Evolutionary conservation across 371 early-diverging fungal genomes (phyloP), one percentile per base, ranked within the genome.

Genomic region (Mortierella sp.): DNA sequence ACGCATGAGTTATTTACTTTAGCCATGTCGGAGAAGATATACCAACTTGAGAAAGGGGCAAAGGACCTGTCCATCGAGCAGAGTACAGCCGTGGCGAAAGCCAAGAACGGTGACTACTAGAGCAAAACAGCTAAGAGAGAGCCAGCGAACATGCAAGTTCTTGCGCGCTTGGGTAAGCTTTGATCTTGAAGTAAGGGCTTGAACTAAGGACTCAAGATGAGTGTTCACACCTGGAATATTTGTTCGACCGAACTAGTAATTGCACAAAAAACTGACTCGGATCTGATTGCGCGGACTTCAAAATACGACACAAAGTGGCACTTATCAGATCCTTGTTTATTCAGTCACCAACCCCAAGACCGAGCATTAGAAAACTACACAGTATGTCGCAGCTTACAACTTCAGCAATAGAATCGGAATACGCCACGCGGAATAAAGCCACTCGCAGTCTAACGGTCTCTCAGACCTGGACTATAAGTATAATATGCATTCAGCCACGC

Each of bases 211-310:
- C 44, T 44, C n/a, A n/a, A n/a, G n/a, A n/a, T n/a, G n/a, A n/a
- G 19, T 30, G 17, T 14, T 12, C 50, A 21, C 50, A 24, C 37
- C 7, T 11, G 37, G 4, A 14, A 21, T 48, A 46, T 53, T 53
- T 54, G 41, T 39, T 50, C 30, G 31, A 39, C 32, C n/a, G 30
- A 2, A 17, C 28, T 27, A 23, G 24, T 48, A 19, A 41, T 17
- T 23, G 14, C 54, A 27, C 6, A 54, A 12, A 37, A 32, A 51
- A 51, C 48, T 67, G 68, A 67, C 68, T 55, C 68, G 68, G 68
- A 67, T 67, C 68, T 67, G 68, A 67, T 67, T 60, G 59, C 24
- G 54, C 55, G 65, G 51, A 56, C 28, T 27, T 27, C 26, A 27
- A 30, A 41, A 34, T 43, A 49, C 8, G 8, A 43, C 19, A 26